Percentiles rank a stretch among this genome's conserved stretches.
Conservation (phyloP, 495 filamentous ascomycete species). For the Aspergillus bertholletiae region DNA sequence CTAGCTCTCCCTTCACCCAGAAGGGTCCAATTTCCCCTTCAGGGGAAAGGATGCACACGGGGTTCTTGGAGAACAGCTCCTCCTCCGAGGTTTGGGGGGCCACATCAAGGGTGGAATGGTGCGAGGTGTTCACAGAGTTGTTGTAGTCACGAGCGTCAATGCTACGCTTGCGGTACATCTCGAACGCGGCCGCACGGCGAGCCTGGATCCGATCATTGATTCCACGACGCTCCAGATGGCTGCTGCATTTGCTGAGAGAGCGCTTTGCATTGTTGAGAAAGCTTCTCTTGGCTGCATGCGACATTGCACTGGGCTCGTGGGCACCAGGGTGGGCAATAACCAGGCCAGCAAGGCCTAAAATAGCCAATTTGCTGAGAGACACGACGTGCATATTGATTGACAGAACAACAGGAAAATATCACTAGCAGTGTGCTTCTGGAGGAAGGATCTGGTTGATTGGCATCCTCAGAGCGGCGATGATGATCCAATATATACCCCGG, state of each 20-base stretch:
- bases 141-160: constrained; percentile 16
- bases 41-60: constrained; percentile 20
- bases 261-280: constrained; percentile 19
- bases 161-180: constrained; percentile 12
- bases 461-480: no score
- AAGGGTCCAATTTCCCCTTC: constrained; percentile 29
- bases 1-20: constrained; percentile 40
- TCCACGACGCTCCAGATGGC: constrained; percentile 17
- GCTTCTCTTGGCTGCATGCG: constrained; percentile 13
- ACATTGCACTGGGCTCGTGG: constrained; percentile 16
- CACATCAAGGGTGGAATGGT: constrained; percentile 14
- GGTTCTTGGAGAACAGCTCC: constrained; percentile 20
- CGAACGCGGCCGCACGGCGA: constrained; percentile 18
- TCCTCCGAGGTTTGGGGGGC: constrained; percentile 14
- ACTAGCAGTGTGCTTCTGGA: no score
- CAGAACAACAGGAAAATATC: not conserved
- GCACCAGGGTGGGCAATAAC: constrained; percentile 19
- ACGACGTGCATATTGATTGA: constrained; percentile 7
- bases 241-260: constrained; percentile 14
- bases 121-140: constrained; percentile 16
- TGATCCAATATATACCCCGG: not conserved
- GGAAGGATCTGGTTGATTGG: no score
- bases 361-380: constrained; percentile 7
- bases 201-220: constrained; percentile 19
- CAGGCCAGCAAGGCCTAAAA: constrained; percentile 16